Evolutionary conservation across 371 early-diverging fungal genomes (phyloP).

Genomic region (Dichotomocladium elegans): DNA sequence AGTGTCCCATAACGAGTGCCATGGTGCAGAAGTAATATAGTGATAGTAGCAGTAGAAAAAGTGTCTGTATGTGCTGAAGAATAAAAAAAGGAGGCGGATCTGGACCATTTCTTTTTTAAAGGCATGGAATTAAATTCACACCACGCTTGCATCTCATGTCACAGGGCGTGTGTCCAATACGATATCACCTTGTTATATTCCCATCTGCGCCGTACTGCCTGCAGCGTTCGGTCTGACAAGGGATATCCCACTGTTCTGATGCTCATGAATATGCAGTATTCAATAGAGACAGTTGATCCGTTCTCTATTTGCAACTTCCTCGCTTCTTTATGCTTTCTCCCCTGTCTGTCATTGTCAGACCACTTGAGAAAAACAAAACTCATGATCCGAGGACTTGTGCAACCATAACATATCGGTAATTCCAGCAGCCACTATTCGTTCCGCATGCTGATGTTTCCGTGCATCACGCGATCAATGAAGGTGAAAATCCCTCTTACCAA

Average conservation of each 20-base stretch:
- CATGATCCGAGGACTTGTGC: background rate
- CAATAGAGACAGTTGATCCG: background rate
- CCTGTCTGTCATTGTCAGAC: background rate
- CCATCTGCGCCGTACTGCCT: background rate
- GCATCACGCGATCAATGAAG: too few species aligned
- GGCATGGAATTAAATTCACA: background rate
- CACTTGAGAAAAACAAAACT: background rate
- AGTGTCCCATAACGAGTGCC: background rate
- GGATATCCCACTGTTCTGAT: too few species aligned
- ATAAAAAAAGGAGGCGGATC: background rate
- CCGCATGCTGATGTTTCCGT: too few species aligned
- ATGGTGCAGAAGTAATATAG: background rate
- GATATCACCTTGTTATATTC: background rate
- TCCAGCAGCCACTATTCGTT: too few species aligned
- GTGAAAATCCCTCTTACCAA: too few species aligned
- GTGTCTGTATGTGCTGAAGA: background rate
- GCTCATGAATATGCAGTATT: background rate
- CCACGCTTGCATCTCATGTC: background rate
- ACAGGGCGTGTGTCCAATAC: background rate
- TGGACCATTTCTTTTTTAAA: too few species aligned
- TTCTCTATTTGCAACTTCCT: background rate
- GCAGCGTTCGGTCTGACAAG: background rate
- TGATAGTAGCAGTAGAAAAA: background rate
- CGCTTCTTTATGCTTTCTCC: background rate
- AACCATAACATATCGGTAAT: background rate